phyloP scores from a whole-genome alignment of 1,284 basidiomycete genomes.

The Singerocomus inundabilis region DNA sequence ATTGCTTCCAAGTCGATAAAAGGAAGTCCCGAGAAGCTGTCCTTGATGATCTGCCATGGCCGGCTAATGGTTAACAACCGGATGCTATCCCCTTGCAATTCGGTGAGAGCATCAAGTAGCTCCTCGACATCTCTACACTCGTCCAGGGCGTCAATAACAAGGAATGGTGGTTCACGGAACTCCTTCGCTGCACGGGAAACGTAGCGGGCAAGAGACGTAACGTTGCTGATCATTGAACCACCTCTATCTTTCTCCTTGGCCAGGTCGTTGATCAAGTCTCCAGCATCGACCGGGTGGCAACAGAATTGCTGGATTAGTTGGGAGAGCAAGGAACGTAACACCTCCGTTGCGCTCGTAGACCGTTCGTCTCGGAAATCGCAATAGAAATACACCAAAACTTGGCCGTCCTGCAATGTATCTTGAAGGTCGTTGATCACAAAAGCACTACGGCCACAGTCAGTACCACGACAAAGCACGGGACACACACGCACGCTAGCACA shows the following conservation, averaged over 20 bases:
- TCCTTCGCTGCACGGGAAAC: neutral
- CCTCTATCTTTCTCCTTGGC: neutral
- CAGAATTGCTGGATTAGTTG: conserved; percentile 1
- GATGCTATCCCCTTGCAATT: no score
- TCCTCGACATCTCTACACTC: conserved; percentile 8
- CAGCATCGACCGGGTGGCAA: neutral
- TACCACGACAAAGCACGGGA: no score
- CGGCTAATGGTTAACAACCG: no score
- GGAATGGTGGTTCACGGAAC: neutral
- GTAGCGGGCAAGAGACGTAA: neutral
- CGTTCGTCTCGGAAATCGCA: conserved; percentile 13
- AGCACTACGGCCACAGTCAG: neutral
- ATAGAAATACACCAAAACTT: conserved; percentile 8
- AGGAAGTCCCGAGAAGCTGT: neutral
- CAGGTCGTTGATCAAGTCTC: conserved; percentile 1
- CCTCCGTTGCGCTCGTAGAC: conserved; percentile 5
- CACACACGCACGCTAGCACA: neutral
- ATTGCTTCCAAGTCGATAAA: conserved; percentile 7
- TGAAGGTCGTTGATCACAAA: neutral
- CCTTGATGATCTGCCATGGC: no score
- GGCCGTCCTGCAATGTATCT: neutral
- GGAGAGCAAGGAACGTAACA: conserved; percentile 10
- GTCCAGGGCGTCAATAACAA: conserved; percentile 15
- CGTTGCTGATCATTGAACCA: neutral
- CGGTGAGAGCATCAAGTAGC: neutral